Conservation (phyloP, 2,329 filamentous ascomycete genomes). For the Botrytis paeoniae region DNA sequence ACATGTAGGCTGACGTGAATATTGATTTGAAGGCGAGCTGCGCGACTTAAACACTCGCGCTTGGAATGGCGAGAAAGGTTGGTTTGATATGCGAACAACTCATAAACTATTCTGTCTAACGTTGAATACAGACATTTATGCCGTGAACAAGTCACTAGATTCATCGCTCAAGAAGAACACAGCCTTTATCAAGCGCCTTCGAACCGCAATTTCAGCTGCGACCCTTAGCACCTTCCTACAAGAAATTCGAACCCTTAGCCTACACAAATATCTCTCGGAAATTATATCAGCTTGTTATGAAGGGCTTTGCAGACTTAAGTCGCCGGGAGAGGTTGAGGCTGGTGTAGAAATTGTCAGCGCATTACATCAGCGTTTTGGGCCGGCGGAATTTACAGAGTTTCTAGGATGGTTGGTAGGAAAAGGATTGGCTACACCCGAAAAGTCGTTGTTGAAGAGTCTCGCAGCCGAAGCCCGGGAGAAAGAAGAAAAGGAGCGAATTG, state of each 20-base stretch:
- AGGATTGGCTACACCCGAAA: constrained; percentile 87
- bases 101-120: constrained; percentile 23
- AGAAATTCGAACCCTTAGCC: constrained; percentile 84
- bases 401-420: constrained; percentile 90
- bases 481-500: constrained; percentile 91
- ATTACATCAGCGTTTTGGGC: constrained; percentile 92
- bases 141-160: constrained; percentile 75
- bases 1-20: constrained; percentile 26
- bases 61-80: constrained; percentile 88
- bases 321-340: constrained; percentile 84
- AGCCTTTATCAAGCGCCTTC: constrained; percentile 92
- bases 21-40: constrained; percentile 67
- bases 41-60: constrained; percentile 82
- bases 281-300: constrained; percentile 96
- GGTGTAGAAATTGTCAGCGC: constrained; percentile 92
- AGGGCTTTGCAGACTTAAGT: constrained; percentile 87
- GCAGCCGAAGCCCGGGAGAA: constrained; percentile 81
- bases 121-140: constrained; percentile 31
- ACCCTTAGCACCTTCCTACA: constrained; percentile 81
- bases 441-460: constrained; percentile 73
- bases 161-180: constrained; percentile 98
- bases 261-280: constrained; percentile 96
- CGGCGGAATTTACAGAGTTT: constrained; percentile 84
- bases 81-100: constrained; percentile 24
- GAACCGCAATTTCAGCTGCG: constrained; percentile 79